Evolutionary conservation across 2,329 filamentous ascomycete genomes (phyloP), one percentile per base, ranked within the genome.

Genomic region (Leptographium lundbergii): DNA sequence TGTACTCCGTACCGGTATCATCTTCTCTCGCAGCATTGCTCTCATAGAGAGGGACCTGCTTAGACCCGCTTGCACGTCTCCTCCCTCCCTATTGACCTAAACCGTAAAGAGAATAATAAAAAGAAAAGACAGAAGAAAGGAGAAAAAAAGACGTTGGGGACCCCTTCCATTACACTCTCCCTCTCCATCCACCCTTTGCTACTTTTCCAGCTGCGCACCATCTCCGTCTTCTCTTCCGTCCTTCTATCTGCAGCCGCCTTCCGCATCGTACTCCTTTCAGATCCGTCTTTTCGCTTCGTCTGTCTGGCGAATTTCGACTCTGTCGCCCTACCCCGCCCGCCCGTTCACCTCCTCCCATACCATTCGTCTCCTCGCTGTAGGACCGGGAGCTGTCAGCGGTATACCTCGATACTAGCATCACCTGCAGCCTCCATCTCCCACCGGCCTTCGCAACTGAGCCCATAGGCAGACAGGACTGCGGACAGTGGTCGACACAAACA

Each of bases 11-110:
- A 48, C 54, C 51, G 58, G 58, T 60, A 60, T 58, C 58, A 58
- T 58, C 22, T 50, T 55, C 42, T 48, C 54, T 56, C 50, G 51
- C 59, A 54, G 47, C 51, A 22, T 36, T 59, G 36, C 47, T 52
- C 48, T 29, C 42, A 19, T 50, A 34, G 55, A 34, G 17, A 42
- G 52, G 52, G 52, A 54, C 32, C 29, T 60, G 58, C 56, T 58
- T 55, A 56, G 58, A 57, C 58, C 61, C 58, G 60, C 60, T 57
- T 58, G 58, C 54, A 36, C 59, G 27, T 45, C 45, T 48, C 52
- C 56, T 53, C 48, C 47, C 50, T 62, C 61, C 47, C 36, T 56
- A 34, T 51, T 39, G 58, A 52, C 58, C 57, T 47, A 59, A 42
- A 29, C 57, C 42, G 32, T 54, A 55, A 54, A 42, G 52, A 48